Base-by-base conservation (phyloP, 2,329 filamentous ascomycete species). In the Xylariaceae sp. region DNA sequence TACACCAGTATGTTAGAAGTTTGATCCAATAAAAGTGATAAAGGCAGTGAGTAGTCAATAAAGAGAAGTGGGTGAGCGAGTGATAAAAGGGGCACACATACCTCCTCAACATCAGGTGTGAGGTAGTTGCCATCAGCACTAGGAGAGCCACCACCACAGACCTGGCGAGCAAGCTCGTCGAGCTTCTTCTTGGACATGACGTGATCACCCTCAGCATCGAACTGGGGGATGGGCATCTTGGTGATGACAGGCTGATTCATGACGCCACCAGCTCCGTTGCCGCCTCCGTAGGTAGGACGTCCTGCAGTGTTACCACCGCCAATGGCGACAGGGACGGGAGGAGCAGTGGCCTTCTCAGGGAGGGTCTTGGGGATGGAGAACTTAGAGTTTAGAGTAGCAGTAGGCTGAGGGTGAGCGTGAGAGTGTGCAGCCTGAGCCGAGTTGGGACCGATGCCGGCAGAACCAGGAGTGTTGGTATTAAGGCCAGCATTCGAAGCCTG, bases 131-230 rank as follows among this genome's bases (percentile, higher is more conserved):
- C 83, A 53, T 88, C 85, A 38, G 81, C 77, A n/a, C 79, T 75
- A 50, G 88, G 85, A 1, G 81, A 79, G 21, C 82, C 83, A 8
- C 85, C 86, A 43, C 91, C 91, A 27, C 89, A 95, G 48, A 97
- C 90, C 67, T 97, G 92, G 40, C 91, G 82, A 7, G 97, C 91
- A 29, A 98, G 77, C 64, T 96, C 92, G 61, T 98, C 91, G 33
- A 98, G 77, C 71, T 95, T 97, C 72, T 95, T 94, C 79, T 96
- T 96, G 71, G 86, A 94, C n/a, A 98, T 74, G 1, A 98, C 86
- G 35, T 91, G 85, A 59, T 96, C 90, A 21, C 89, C 90, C 62
- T 95, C 91, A 22, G 88, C 88, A 64, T 97, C 92, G 47, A 96
- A 83, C 45, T 88, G 87, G 65, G 88, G 95, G 0, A 83, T 82